These are phyloP conservation scores for Tympanopsis confertula DNA, from an alignment of 2,329 filamentous ascomycete species.

Conservation along the genomic window DNA sequence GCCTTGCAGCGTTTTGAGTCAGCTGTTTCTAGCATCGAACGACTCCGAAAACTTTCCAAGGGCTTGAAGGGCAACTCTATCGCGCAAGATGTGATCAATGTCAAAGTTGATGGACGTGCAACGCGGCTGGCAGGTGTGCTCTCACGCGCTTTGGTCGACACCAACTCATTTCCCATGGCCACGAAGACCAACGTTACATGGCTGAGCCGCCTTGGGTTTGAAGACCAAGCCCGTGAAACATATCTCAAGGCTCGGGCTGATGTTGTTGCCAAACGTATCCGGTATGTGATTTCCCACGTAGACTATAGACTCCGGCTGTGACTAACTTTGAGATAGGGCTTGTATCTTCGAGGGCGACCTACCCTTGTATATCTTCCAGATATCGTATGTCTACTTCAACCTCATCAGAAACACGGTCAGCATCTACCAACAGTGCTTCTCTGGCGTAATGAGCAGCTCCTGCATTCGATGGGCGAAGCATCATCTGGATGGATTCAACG, in stretches of 20 bases:
- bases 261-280: conserved; percentile 48
- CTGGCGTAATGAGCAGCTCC: conserved; percentile 50
- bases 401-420: conserved; percentile 60
- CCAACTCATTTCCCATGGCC: conserved; percentile 45
- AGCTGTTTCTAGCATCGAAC: conserved; percentile 53
- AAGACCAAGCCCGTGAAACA: conserved; percentile 55
- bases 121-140: conserved; percentile 48
- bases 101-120: conserved; percentile 56
- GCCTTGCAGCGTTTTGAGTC: conserved; percentile 59
- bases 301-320: too few relatives aligned
- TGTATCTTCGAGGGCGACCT: conserved; percentile 63
- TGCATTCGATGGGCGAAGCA: conserved; percentile 67
- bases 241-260: conserved; percentile 53
- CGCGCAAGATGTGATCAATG: conserved; percentile 55
- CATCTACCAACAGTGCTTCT: conserved; percentile 54
- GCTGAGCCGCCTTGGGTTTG: conserved; percentile 56
- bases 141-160: conserved; percentile 48
- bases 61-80: conserved; percentile 53
- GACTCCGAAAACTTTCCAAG: conserved; percentile 48
- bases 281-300: conserved; percentile 26
- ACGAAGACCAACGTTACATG: conserved; percentile 54
- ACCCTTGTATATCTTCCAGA: conserved; percentile 57
- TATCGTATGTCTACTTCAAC: conserved; percentile 63
- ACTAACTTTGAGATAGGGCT: conserved; percentile 31
- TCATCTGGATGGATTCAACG: conserved; percentile 59